Evolutionary conservation across 2,329 filamentous ascomycete genomes (phyloP), one percentile per base, ranked within the genome.

Genomic region (Fusarium miscanthi): DNA sequence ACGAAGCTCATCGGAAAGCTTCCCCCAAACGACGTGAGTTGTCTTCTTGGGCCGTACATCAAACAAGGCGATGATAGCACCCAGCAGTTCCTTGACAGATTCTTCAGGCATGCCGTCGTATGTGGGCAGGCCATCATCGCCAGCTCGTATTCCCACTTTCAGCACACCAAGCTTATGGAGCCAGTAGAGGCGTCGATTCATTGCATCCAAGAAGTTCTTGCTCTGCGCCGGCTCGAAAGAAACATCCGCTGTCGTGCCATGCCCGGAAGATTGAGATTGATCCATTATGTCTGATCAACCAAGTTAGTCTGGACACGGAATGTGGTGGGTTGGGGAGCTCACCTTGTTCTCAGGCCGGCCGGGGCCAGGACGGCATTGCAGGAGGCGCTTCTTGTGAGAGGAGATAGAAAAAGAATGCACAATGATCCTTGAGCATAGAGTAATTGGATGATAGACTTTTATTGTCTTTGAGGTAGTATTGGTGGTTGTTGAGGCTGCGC

Each of bases 171-270:
- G 30, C 16, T 2, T 5, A 11, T 33, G 9, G 21, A 49, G 46
- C 2, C 19, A n/a, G 16, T 49, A 16, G 8, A 49, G n/a, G 5
- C 46, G 46, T 7, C 21, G 19, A 12, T 48, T 30, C 27, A 48
- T 48, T 3, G 19, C 14, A 0, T 0, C 0, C 8, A 46, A 10
- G 25, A 30, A 43, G 16, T 17, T 35, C 6, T 16, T 35, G 6
- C 14, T 35, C 33, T 35, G 33, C 14, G 5, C 13, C 14, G 33
- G 6, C 33, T 35, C 33, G 12, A 13, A 16, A 35, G 9, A 16
- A 35, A 6, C 14, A 6, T 16, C 5, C 33, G 14, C 6, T 35
- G 14, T 8, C 33, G 33, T 8, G 13, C 14, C 33, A 37, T 3
- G 16, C 7, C 2, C 12, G 10, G 4, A n/a, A 23, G 17, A 19